phyloP scores from a whole-genome alignment of 768 basidiomycete species.

The Leucocoprinus leucothites region DNA sequence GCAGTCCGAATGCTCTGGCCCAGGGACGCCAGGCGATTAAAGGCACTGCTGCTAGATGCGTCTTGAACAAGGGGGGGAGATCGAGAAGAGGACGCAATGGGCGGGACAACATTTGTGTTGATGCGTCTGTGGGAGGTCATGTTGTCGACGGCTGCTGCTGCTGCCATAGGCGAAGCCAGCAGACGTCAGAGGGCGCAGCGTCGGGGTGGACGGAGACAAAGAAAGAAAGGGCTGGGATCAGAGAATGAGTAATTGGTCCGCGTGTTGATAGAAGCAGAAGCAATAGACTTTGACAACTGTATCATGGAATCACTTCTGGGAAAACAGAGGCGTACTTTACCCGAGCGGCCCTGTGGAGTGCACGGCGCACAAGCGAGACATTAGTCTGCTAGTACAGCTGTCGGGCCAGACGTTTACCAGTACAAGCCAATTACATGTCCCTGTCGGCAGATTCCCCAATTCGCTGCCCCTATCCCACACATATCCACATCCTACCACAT shows the following conservation, averaged over 20 bases:
- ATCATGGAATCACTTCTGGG: not conserved
- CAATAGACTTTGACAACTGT: not conserved
- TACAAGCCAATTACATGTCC: not conserved
- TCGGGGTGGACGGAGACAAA: not conserved
- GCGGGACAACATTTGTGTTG: slow-evolving; percentile 30
- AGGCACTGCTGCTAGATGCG: slow-evolving; percentile 48
- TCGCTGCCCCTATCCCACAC: slow-evolving; percentile 1
- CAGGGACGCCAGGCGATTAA: slow-evolving; percentile 63
- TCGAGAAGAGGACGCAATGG: slow-evolving; percentile 33
- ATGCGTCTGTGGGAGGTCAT: slow-evolving; percentile 42
- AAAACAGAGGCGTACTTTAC: slow-evolving; percentile 4
- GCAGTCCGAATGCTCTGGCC: slow-evolving; percentile 66
- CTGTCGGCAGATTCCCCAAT: slow-evolving; percentile 3
- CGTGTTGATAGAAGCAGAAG: slow-evolving; percentile 6
- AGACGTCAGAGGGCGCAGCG: not conserved
- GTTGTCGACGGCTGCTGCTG: slow-evolving; percentile 37
- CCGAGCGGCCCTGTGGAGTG: no score
- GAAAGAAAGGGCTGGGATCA: not conserved
- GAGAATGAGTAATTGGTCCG: not conserved
- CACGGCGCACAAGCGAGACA: no score
- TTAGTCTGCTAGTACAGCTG: not conserved
- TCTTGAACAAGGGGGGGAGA: slow-evolving; percentile 30
- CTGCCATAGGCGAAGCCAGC: slow-evolving; percentile 2
- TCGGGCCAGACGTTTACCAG: not conserved
- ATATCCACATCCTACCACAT: no score